A percentile compares a stretch with the other conserved stretches of the same genome.
These are phyloP conservation scores for Penicillium canescens DNA, from an alignment of 495 filamentous ascomycete species.

Conservation along the genomic window DNA sequence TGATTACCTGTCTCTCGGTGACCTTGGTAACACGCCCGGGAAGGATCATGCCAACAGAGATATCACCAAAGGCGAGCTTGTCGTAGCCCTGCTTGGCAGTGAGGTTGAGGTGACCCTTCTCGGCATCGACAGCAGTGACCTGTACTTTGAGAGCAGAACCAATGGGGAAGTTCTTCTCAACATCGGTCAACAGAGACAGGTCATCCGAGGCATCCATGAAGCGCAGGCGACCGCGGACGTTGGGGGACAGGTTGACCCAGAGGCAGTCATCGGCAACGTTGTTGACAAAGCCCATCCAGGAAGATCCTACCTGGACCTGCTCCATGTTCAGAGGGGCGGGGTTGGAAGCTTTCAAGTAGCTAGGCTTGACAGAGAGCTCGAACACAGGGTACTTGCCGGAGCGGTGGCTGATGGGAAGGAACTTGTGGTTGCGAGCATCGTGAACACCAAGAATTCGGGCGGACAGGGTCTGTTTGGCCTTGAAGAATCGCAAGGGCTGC, in stretches of 20 bases:
- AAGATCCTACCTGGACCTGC: slow-evolving; percentile 69
- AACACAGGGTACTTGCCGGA: slow-evolving; percentile 74
- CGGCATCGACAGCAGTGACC: slow-evolving; percentile 72
- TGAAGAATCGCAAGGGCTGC: slow-evolving; percentile 71
- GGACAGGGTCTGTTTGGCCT: slow-evolving; percentile 63
- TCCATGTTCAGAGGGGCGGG: slow-evolving; percentile 66
- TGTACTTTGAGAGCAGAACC: slow-evolving; percentile 80
- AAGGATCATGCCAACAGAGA: slow-evolving; percentile 76
- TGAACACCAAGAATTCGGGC: slow-evolving; percentile 85
- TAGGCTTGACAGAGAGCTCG: slow-evolving; percentile 84
- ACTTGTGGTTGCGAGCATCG: slow-evolving; percentile 86
- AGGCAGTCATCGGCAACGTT: slow-evolving; percentile 73
- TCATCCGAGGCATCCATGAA: slow-evolving; percentile 85
- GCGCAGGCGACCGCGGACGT: slow-evolving; percentile 78
- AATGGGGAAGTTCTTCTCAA: slow-evolving; percentile 82
- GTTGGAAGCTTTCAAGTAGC: slow-evolving; percentile 55
- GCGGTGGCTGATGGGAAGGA: slow-evolving; percentile 86
- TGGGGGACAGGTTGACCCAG: slow-evolving; percentile 92
- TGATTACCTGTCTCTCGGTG: slow-evolving; percentile 76
- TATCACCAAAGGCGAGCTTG: slow-evolving; percentile 62
- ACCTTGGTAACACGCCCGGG: slow-evolving; percentile 82
- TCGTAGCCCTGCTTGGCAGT: slow-evolving; percentile 62
- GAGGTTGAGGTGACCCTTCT: slow-evolving; percentile 76
- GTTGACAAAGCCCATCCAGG: slow-evolving; percentile 82
- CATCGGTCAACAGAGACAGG: slow-evolving; percentile 68